Conservation (phyloP, 352 stramenopile species). For the Pythium guiyangense region DNA sequence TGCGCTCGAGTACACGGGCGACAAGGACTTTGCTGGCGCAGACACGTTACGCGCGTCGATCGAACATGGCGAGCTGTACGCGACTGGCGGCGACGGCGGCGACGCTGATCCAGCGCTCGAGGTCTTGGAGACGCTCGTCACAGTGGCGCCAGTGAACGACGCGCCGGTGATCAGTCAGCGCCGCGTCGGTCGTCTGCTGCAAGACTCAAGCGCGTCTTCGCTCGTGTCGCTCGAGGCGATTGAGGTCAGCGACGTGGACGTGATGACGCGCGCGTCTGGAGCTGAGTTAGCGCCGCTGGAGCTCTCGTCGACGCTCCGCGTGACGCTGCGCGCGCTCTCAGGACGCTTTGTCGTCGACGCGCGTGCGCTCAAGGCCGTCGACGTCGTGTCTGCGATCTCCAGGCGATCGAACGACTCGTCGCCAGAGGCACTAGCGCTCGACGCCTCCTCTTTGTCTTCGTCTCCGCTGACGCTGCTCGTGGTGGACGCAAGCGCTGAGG, state of each 20-base stretch:
- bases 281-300: neutral
- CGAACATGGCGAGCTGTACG: neutral
- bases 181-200: neutral
- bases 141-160: slow-evolving; percentile 9
- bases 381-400: neutral
- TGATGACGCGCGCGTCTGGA: neutral
- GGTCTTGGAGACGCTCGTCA: neutral
- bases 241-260: slow-evolving; percentile 5
- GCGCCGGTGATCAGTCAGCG: slow-evolving; percentile 5
- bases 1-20: slow-evolving; percentile 13
- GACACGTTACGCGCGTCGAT: slow-evolving; percentile 11
- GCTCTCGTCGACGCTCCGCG: slow-evolving; percentile 2
- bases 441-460: neutral
- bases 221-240: slow-evolving; percentile 5
- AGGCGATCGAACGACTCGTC: neutral
- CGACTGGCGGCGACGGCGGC: neutral
- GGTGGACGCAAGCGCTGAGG: slow-evolving; percentile 13
- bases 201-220: neutral
- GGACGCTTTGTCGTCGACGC: slow-evolving; percentile 4
- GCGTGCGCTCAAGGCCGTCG: neutral
- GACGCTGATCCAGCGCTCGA: neutral
- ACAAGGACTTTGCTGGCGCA: slow-evolving; percentile 13
- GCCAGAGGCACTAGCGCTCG: too few relatives aligned
- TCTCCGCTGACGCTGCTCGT: slow-evolving; percentile 6
- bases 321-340: slow-evolving; percentile 4